Evolutionary conservation across 805 yeast genomes (phyloP), one percentile per base, ranked within the genome.

Genomic region (Zygosaccharomyces kombuchaensis): DNA sequence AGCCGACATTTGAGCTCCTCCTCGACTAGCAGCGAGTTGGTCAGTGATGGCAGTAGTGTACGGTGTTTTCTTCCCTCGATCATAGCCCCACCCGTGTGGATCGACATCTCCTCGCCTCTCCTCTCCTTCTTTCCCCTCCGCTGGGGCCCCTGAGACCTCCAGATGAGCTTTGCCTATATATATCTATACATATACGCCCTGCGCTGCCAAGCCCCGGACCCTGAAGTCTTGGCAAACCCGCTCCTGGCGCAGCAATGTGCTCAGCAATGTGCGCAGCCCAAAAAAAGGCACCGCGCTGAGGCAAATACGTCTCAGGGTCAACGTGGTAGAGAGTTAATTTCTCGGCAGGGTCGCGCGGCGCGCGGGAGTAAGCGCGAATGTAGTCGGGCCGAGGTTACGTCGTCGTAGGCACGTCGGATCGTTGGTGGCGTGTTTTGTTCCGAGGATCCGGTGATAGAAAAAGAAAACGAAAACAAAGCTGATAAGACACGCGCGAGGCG

Each of bases 1-100:
- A 57, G 42, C 40, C 44, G 51, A n/a, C 43, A 44, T 34, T 57
- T 58, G 23, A 55, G 41, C 38, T 55, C 57, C 36, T 54, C 47
- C 36, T 58, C 65, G 14, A 55, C 41, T 10, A 42, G 36, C 29
- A 41, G 39, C 14, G 51, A 48, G 39, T 40, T 45, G 1, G 50
- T 44, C 36, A 44, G 45, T 16, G 49, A 51, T 9, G 61, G 61
- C 29, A 57, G 26, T 27, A 57, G 39, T 2, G 61, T 57, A 21
- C 40, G 50, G 35, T 48, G 48, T 35, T 54, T 57, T 25, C 51
- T 44, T 10, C 43, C 48, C 31, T 42, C 21, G 27, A 31, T 36
- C 32, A 38, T 36, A 3, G 38, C 26, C 16, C 25, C 21, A 7
- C 22, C 21, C 7, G 16, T 19, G 21, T 19, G 21, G 21, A 19